These are phyloP conservation scores for Yarrowia sp. DNA, from an alignment of 805 yeast genomes.

Conservation along the genomic window DNA sequence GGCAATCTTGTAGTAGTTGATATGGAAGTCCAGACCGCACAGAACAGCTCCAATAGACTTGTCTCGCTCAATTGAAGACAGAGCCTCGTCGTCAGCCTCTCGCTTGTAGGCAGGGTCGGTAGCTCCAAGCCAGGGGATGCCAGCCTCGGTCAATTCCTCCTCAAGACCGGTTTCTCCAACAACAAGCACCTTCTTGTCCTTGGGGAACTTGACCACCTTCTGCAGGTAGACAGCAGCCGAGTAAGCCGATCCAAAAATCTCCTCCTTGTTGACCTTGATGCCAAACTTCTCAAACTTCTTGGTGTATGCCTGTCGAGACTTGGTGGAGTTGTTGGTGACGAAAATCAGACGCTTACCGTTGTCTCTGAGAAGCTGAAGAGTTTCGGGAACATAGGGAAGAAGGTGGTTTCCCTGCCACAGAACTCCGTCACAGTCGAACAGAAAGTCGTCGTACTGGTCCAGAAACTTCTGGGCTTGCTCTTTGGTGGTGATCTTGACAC, in stretches of 20 bases:
- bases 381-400: constrained; percentile 79
- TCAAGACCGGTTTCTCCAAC: constrained; percentile 88
- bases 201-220: constrained; percentile 75
- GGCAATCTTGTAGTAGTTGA: constrained; percentile 84
- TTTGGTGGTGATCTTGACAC: constrained; percentile 44
- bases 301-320: constrained; percentile 79
- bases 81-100: constrained; percentile 61
- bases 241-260: constrained; percentile 89
- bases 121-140: constrained; percentile 84
- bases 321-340: constrained; percentile 95
- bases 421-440: constrained; percentile 98
- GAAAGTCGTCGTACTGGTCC: constrained; percentile 76
- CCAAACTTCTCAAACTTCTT: constrained; percentile 73
- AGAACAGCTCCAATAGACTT: constrained; percentile 83
- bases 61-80: constrained; percentile 56
- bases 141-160: constrained; percentile 75
- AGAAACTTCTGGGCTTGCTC: constrained; percentile 56
- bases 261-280: constrained; percentile 57
- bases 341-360: constrained; percentile 75
- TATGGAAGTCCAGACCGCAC: constrained; percentile 78
- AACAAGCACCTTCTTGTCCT: constrained; percentile 82
- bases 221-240: constrained; percentile 88
- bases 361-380: constrained; percentile 64
- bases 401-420: constrained; percentile 88
- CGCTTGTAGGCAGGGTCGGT: constrained; percentile 64